These are phyloP conservation scores for Lactifluus volemus DNA, from an alignment of 768 basidiomycete genomes.

Conservation along the genomic window DNA sequence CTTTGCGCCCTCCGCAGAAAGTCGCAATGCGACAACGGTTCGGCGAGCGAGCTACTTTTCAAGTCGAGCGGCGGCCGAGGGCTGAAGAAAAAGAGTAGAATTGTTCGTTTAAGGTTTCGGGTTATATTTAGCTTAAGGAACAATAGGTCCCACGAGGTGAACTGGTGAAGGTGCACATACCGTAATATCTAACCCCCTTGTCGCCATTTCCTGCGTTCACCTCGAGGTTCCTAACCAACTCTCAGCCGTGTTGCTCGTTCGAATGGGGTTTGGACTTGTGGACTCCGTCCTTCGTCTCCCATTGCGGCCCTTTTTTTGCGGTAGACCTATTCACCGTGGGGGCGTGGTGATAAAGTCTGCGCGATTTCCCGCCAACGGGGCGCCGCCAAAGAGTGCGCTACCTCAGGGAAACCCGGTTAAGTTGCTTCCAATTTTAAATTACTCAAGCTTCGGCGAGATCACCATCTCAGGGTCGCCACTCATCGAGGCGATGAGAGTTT, in stretches of 20 bases:
- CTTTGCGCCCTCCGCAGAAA: not conserved
- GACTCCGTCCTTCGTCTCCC: not conserved
- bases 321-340: not conserved
- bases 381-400: not conserved
- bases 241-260: not conserved
- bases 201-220: not conserved
- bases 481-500: not conserved
- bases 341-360: not conserved
- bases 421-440: conserved; percentile 7
- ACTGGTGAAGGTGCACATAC: not conserved
- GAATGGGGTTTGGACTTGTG: not conserved
- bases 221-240: not conserved
- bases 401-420: not conserved
- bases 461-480: not conserved
- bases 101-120: not conserved
- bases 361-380: not conserved
- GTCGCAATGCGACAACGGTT: not conserved
- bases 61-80: not conserved
- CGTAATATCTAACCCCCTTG: not conserved
- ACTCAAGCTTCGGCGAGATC: not conserved
- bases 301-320: not conserved
- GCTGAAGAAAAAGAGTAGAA: not conserved
- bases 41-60: not conserved
- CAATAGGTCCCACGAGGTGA: not conserved
- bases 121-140: not conserved